Base-by-base conservation (phyloP, 345 rosid species). In the Leavenworthia alabamica region DNA sequence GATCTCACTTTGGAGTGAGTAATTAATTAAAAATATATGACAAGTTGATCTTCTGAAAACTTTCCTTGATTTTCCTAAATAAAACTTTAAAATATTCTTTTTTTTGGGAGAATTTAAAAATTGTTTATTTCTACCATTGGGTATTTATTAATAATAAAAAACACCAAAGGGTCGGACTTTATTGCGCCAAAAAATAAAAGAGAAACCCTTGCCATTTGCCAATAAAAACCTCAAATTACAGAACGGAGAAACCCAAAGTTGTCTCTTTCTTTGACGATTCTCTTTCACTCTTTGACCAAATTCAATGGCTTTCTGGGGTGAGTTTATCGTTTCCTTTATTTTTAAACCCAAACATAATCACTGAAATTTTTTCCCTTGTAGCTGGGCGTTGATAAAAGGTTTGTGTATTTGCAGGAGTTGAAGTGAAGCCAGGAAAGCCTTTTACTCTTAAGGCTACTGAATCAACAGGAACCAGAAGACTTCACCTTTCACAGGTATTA, bases 401-500 rank as follows among this genome's bases (percentile, higher is more conserved):
- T 54, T 12, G 20, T 62, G 27, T 70, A 3, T 62, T 64, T 75
- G 71, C 80, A 85, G 94, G 94, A 56, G 72, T 74, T 11, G 83
- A 82, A 71, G 87, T 86, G 75, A 86, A 77, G 45, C 81, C 89
- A 2, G 86, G 83, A 24, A 77, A 60, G 19, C 83, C 89, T 49
- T 81, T 78, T 73, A 74, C 78, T 33, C 89, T 78, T 26, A 26
- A 32, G 1, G 27, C 80, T 24, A 60, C 27, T 7, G 62, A 52
- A n/a, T 5, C 45, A 0, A 19, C 57, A 8, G 57, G 10, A 49
- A 77, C 49, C 23, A 62, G 64, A 73, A 74, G 96, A 66, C 89
- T 89, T 37, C 94, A 81, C 64, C 73, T 86, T 32, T 81, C 96
- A 1, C 90, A 80, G 86, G 92, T 81, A 27, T 26, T 81, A 27